phyloP scores from a whole-genome alignment of 441 rosid genomes.

The Cnidoscolus chayamansa region DNA sequence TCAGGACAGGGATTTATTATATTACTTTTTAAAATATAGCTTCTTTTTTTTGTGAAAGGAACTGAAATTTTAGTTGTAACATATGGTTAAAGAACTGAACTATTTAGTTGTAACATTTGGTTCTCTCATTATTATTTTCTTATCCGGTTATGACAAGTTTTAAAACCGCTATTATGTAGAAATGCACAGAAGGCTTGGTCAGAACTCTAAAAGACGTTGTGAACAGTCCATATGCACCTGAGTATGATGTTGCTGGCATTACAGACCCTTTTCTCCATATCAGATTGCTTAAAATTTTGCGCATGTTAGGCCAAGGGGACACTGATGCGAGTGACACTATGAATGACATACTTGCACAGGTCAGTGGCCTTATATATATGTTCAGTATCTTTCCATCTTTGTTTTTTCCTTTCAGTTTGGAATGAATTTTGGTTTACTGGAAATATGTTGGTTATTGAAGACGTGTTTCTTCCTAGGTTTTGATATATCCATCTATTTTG shows the following conservation, averaged over 20 bases:
- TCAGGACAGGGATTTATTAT: not conserved
- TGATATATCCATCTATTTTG: not conserved
- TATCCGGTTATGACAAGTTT: constrained; percentile 21
- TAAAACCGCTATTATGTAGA: constrained; percentile 49
- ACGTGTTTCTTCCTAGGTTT: not conserved
- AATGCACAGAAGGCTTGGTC: constrained; percentile 84
- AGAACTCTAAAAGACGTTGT: constrained; percentile 77
- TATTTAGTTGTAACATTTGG: constrained; percentile 2
- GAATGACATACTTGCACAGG: constrained; percentile 99
- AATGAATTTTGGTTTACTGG: not conserved
- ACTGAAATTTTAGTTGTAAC: not conserved
- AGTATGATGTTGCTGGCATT: constrained; percentile 97
- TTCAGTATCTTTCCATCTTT: constrained; percentile 9
- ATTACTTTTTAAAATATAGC: constrained; percentile 3
- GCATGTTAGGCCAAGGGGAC: constrained; percentile 91
- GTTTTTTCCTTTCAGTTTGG: constrained; percentile 2
- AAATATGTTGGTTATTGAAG: not conserved
- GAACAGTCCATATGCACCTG: constrained; percentile 96
- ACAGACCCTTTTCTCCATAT: constrained; percentile 96
- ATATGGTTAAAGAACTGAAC: too few relatives aligned
- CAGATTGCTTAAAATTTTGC: constrained; percentile 83
- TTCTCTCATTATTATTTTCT: constrained; percentile 10
- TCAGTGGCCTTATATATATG: constrained; percentile 30
- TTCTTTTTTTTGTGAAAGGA: constrained; percentile 8
- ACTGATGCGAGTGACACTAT: constrained; percentile 91